Percentiles rank a stretch among this genome's conserved stretches.
phyloP scores from a whole-genome alignment of 306 rosid genomes.

The Begonia masoniana region DNA sequence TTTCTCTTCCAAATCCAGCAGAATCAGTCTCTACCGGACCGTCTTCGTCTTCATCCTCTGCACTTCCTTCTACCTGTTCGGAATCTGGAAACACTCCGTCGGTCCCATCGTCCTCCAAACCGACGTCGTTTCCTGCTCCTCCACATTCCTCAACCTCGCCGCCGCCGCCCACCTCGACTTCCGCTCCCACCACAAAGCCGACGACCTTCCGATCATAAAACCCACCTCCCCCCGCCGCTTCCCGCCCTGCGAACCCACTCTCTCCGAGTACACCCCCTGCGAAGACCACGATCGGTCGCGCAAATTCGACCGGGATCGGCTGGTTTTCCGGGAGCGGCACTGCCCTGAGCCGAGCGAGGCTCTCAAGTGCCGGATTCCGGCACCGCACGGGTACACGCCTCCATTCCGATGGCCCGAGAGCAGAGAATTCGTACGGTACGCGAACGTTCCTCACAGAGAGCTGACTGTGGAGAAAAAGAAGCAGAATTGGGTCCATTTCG shows the following conservation, averaged over 20 bases:
- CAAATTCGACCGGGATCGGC: background rate
- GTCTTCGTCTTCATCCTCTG: constrained; percentile 27
- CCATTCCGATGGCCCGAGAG: background rate
- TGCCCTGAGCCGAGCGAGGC: background rate
- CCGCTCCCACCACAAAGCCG: constrained; percentile 36
- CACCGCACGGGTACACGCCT: background rate
- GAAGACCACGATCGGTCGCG: background rate
- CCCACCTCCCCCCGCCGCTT: constrained; percentile 21
- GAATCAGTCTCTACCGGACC: constrained; percentile 25
- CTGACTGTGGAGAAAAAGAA: background rate
- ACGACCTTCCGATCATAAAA: constrained; percentile 13
- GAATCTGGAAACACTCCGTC: constrained; percentile 39
- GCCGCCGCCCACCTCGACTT: constrained; percentile 34
- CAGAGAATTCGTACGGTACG: background rate
- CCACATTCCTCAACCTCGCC: background rate
- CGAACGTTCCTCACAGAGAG: constrained; percentile 1
- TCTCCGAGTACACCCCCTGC: background rate
- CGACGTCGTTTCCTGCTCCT: background rate
- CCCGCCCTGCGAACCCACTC: constrained; percentile 17
- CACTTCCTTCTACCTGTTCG: constrained; percentile 49
- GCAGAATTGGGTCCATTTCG: background rate
- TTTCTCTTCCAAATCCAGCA: constrained; percentile 17
- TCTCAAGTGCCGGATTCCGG: background rate
- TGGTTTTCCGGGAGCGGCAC: background rate
- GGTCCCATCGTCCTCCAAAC: background rate